These are phyloP conservation scores for Calcarisporium arbuscula DNA, from an alignment of 2,329 filamentous ascomycete genomes.

Conservation along the genomic window DNA sequence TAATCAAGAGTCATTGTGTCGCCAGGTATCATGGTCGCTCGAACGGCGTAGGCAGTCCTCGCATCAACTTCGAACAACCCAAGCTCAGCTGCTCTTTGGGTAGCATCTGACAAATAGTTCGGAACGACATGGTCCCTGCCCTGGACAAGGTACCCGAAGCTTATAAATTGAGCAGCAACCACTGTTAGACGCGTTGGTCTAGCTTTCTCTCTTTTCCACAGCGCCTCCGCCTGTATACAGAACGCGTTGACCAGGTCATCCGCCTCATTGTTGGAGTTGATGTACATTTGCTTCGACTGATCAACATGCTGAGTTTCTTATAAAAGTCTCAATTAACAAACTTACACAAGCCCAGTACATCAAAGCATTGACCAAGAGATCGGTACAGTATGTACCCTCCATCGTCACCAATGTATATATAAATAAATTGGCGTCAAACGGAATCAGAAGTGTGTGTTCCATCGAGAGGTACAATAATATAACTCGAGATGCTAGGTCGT, in stretches of 20 bases:
- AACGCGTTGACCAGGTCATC: constrained; percentile 15
- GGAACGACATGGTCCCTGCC: constrained; percentile 28
- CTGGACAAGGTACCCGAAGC: constrained; percentile 25
- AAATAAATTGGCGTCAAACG: constrained; percentile 28
- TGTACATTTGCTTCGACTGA: constrained; percentile 27
- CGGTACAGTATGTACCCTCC: constrained; percentile 19
- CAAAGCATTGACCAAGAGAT: constrained; percentile 25
- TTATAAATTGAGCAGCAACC: constrained; percentile 25
- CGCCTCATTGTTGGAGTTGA: constrained; percentile 18
- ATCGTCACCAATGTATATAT: constrained; percentile 24
- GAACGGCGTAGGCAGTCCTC: not conserved
- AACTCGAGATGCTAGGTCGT: constrained; percentile 21
- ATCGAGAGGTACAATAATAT: constrained; percentile 32
- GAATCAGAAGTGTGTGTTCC: constrained; percentile 30
- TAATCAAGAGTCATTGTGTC: constrained; percentile 11
- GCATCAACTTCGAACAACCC: constrained; percentile 20
- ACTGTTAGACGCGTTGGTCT: constrained; percentile 19
- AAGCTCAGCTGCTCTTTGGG: constrained; percentile 22
- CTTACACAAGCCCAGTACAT: constrained; percentile 29
- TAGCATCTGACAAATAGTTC: constrained; percentile 20
- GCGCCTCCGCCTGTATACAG: constrained; percentile 18
- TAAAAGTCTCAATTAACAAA: constrained; percentile 3
- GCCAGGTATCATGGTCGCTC: constrained; percentile 1
- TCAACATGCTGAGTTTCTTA: too few species aligned
- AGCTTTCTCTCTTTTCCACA: constrained; percentile 15